Evolutionary conservation across 2,329 filamentous ascomycete genomes (phyloP).

Genomic region (Clarireedia monteithiana): DNA sequence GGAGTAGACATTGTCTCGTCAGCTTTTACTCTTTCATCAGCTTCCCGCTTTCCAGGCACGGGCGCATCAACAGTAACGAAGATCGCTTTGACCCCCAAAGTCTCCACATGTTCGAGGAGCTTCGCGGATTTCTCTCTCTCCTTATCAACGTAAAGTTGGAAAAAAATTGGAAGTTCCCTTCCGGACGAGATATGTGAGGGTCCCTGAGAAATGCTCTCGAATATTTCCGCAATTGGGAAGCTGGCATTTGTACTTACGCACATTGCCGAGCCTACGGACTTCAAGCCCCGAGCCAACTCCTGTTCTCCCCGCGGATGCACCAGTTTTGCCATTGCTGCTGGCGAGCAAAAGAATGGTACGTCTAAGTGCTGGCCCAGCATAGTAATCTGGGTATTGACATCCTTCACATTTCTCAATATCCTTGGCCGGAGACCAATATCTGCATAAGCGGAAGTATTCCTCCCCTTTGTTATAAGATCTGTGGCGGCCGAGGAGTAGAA

Average conservation of each 20-base stretch:
- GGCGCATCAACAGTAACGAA: conserved; percentile 54
- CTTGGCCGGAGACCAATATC: conserved; percentile 52
- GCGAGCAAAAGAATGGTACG: conserved; percentile 55
- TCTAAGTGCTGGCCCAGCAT: conserved; percentile 46
- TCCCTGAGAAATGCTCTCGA: conserved; percentile 23
- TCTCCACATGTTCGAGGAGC: conserved; percentile 39
- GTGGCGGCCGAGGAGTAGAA: conserved; percentile 62
- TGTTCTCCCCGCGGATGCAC: conserved; percentile 59
- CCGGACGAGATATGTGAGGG: conserved; percentile 16
- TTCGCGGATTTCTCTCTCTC: conserved; percentile 43
- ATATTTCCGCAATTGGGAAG: conserved; percentile 48
- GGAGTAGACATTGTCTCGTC: conserved; percentile 40
- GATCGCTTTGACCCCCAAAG: conserved; percentile 42
- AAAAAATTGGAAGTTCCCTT: conserved; percentile 34
- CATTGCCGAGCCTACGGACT: conserved; percentile 45
- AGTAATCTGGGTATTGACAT: conserved; percentile 41
- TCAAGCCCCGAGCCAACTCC: conserved; percentile 46
- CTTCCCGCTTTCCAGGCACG: conserved; percentile 46
- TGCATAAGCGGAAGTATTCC: conserved; percentile 47
- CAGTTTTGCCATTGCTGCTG: conserved; percentile 55
- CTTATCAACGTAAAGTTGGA: conserved; percentile 56
- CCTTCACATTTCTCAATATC: conserved; percentile 47
- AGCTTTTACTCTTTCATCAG: conserved; percentile 37
- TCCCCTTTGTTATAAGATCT: conserved; percentile 55
- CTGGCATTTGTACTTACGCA: conserved; percentile 54